Evolutionary conservation across 306 rosid genomes (phyloP).

Genomic region (Dalbergia cochinchinensis): DNA sequence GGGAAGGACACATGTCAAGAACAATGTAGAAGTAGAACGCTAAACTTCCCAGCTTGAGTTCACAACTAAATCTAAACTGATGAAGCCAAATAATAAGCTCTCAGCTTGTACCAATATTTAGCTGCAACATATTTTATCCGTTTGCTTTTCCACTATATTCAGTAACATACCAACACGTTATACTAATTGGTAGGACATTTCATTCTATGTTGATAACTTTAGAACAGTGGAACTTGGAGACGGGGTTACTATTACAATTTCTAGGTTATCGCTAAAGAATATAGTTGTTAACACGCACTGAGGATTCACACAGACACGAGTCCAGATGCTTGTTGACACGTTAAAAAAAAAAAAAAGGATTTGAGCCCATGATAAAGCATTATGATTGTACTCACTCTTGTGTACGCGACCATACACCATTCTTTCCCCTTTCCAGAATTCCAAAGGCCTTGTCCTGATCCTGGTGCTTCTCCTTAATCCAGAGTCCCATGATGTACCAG

Average conservation of each 20-base stretch:
- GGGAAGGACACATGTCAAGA: slow-evolving; percentile 5
- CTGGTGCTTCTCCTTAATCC: slow-evolving; percentile 90
- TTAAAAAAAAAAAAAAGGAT: not conserved
- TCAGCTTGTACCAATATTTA: not conserved
- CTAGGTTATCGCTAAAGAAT: not conserved
- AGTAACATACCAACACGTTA: not conserved
- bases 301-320: not conserved
- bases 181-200: too few species aligned
- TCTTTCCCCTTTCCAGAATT: slow-evolving; percentile 92
- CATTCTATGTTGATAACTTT: too few species aligned
- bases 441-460: slow-evolving; percentile 83
- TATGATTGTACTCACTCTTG: slow-evolving; percentile 59
- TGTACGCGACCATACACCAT: slow-evolving; percentile 78
- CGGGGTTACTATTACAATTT: too few species aligned
- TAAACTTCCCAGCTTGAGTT: not conserved
- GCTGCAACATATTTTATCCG: not conserved
- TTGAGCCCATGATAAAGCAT: slow-evolving; percentile 8
- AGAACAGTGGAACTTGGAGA: too few species aligned
- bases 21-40: not conserved
- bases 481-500: slow-evolving; percentile 67
- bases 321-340: not conserved
- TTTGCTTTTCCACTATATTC: not conserved
- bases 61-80: slow-evolving; percentile 7
- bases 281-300: not conserved
- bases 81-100: not conserved